phyloP scores from a whole-genome alignment of 2,329 filamentous ascomycete genomes.

The Paecilomyces niveus region DNA sequence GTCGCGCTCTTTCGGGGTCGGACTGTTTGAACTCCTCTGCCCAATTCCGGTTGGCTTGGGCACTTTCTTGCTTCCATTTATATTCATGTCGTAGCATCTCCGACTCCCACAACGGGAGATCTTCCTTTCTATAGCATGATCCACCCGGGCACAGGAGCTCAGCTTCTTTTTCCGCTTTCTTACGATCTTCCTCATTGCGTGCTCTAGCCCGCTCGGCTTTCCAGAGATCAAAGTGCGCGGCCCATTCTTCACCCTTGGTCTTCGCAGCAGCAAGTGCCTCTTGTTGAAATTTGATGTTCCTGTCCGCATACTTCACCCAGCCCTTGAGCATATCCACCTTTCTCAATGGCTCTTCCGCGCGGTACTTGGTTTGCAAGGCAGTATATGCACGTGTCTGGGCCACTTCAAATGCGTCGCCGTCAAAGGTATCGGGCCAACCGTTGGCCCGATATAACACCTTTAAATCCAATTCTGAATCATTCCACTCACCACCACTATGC shows the following conservation, averaged over 20 bases:
- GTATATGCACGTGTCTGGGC: slow-evolving; percentile 4
- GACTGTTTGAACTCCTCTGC: neutral
- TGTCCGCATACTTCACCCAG: neutral
- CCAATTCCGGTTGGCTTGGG: neutral
- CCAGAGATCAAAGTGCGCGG: neutral
- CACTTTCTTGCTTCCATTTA: neutral
- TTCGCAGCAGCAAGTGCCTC: neutral
- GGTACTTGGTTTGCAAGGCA: neutral
- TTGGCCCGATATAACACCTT: slow-evolving; percentile 4
- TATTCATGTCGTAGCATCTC: neutral
- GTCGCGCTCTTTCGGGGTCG: neutral
- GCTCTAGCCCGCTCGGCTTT: neutral
- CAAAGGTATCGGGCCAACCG: slow-evolving; percentile 13
- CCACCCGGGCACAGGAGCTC: neutral
- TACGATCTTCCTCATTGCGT: neutral
- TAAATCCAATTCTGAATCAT: neutral
- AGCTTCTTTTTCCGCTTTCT: neutral
- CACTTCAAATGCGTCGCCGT: slow-evolving; percentile 11
- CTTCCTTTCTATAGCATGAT: neutral
- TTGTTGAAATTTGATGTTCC: neutral
- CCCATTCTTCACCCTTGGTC: neutral
- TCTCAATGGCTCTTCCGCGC: neutral
- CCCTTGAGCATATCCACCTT: neutral
- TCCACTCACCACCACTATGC: neutral
- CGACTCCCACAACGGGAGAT: neutral